These are phyloP conservation scores for Elaeis guineensis DNA, from an alignment of 176 grass and related monocot species.

Conservation along the genomic window DNA sequence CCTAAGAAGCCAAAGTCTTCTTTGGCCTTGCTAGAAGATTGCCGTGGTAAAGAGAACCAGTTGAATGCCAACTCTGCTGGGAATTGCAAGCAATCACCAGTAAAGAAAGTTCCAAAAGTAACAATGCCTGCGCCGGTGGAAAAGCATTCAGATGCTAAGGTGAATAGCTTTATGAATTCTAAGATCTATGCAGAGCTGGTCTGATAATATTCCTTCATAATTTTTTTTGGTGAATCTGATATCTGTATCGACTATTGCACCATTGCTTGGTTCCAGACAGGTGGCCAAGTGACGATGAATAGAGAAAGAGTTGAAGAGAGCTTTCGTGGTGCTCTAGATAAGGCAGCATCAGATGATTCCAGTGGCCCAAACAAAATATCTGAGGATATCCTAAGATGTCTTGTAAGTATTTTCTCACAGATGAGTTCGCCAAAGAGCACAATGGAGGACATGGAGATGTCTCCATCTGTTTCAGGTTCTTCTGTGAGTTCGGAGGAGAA, in stretches of 20 bases:
- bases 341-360: slow-evolving; percentile 21
- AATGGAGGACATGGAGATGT: slow-evolving; percentile 40
- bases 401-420: slow-evolving; percentile 65
- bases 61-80: slow-evolving; percentile 28
- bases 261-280: slow-evolving; percentile 28
- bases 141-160: slow-evolving; percentile 38
- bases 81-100: slow-evolving; percentile 37
- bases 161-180: slow-evolving; percentile 5
- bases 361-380: slow-evolving; percentile 72
- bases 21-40: slow-evolving; percentile 18
- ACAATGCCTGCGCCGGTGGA: slow-evolving; percentile 19
- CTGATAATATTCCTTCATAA: no score
- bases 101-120: slow-evolving; percentile 37
- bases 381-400: slow-evolving; percentile 72
- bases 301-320: slow-evolving; percentile 30
- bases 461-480: slow-evolving; percentile 57
- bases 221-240: no score
- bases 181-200: background rate
- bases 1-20: slow-evolving; percentile 26
- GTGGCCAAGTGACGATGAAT: slow-evolving; percentile 10
- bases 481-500: slow-evolving; percentile 41
- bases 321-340: slow-evolving; percentile 11
- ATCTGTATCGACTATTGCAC: background rate
- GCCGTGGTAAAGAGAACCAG: slow-evolving; percentile 66
- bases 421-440: slow-evolving; percentile 25